Evolutionary conservation across 495 filamentous ascomycete genomes (phyloP).

Genomic region (Pseudoneurospora amorphoporcata): DNA sequence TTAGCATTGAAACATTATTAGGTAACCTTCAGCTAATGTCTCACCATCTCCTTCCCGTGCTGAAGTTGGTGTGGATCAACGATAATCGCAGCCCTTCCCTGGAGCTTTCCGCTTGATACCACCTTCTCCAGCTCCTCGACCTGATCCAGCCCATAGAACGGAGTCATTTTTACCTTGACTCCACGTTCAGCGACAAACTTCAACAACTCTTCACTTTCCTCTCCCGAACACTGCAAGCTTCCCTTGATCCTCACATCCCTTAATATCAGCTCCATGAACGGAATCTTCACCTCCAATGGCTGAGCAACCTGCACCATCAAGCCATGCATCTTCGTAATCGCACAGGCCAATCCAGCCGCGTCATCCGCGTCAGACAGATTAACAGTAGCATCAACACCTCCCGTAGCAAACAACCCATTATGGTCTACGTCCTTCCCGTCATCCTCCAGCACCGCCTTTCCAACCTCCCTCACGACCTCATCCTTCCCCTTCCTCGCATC

Average conservation of each 20-base stretch:
- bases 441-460: conserved; percentile 33
- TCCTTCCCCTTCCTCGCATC: conserved; percentile 41
- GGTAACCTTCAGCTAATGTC: neutral
- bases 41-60: conserved; percentile 11
- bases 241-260: conserved; percentile 44
- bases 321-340: conserved; percentile 46
- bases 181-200: conserved; percentile 38
- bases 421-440: conserved; percentile 34
- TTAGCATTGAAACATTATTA: neutral
- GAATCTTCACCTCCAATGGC: conserved; percentile 35
- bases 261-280: conserved; percentile 44
- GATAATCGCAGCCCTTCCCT: conserved; percentile 45
- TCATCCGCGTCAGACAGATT: conserved; percentile 32
- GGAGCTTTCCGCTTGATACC: conserved; percentile 39
- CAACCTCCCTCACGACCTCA: conserved; percentile 33
- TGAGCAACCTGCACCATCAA: conserved; percentile 46
- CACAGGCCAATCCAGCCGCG: conserved; percentile 38
- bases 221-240: conserved; percentile 33
- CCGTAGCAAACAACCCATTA: conserved; percentile 29
- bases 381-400: conserved; percentile 36
- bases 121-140: conserved; percentile 38
- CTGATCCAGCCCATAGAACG: conserved; percentile 43
- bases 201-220: conserved; percentile 42
- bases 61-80: conserved; percentile 29
- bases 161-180: conserved; percentile 39